Percentiles rank a stretch among this genome's conserved stretches.
phyloP scores from a whole-genome alignment of 805 yeast species.

The Kluyveromyces nonfermentans region DNA sequence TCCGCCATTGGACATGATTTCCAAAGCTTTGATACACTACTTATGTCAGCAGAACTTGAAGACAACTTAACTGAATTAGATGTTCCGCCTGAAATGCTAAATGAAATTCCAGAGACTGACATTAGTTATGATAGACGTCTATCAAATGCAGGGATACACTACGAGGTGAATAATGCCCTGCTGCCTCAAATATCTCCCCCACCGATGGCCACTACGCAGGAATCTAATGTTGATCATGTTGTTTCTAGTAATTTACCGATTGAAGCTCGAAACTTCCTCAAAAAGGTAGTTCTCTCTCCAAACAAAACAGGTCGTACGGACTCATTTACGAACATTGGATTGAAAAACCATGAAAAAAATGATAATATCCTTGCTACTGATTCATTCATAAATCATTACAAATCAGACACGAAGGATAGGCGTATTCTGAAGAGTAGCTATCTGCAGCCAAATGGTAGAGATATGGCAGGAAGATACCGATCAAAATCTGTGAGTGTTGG shows the following conservation, averaged over 20 bases:
- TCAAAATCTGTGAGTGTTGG: conserved; percentile 10
- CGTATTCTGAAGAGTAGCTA: not conserved
- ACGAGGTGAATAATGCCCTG: not conserved
- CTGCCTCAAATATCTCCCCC: conserved; percentile 1
- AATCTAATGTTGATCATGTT: conserved; percentile 9
- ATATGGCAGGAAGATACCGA: conserved; percentile 6
- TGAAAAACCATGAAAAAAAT: not conserved
- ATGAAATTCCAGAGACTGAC: conserved; percentile 7
- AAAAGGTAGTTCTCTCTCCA: conserved; percentile 11
- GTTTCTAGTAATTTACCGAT: conserved; percentile 5
- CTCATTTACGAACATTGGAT: conserved; percentile 4
- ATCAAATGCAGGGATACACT: not conserved
- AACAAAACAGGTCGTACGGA: conserved; percentile 10
- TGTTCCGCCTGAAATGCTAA: conserved; percentile 8
- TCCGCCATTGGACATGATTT: not conserved
- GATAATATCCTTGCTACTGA: not conserved
- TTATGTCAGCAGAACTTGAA: not conserved
- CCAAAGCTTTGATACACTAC: not conserved
- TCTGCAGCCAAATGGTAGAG: not conserved
- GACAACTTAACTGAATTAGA: conserved; percentile 3
- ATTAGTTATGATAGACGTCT: not conserved
- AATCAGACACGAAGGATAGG: not conserved
- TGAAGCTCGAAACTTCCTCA: conserved; percentile 11
- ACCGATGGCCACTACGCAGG: conserved; percentile 13
- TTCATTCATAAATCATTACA: conserved; percentile 7